These are phyloP conservation scores for Phytophthora vignae DNA, from an alignment of 352 stramenopile species.

Conservation along the genomic window DNA sequence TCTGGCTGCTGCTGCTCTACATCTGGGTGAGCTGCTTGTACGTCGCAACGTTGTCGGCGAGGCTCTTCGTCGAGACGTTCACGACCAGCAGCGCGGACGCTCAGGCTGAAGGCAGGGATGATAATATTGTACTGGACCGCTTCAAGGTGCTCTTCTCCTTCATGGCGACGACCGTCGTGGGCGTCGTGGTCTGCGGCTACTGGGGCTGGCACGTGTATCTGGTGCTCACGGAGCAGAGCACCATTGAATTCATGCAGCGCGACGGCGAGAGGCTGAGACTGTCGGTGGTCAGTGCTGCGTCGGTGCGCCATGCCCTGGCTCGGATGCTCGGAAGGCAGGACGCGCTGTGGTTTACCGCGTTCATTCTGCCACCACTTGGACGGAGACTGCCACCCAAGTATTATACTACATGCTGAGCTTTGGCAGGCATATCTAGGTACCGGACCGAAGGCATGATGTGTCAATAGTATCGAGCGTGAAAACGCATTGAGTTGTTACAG, in stretches of 20 bases:
- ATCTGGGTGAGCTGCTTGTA: conserved; percentile 55
- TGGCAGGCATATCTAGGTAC: too few species aligned
- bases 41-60: conserved; percentile 42
- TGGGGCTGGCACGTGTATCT: conserved; percentile 60
- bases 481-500: too few species aligned
- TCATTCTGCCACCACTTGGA: conserved; percentile 30
- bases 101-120: conserved; percentile 6
- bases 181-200: conserved; percentile 42
- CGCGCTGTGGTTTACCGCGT: conserved; percentile 36
- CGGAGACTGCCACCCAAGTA: conserved; percentile 23
- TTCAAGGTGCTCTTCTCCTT: conserved; percentile 49
- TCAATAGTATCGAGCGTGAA: too few species aligned
- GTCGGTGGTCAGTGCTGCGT: conserved; percentile 10
- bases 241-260: conserved; percentile 47
- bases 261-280: conserved; percentile 24
- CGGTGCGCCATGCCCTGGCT: conserved; percentile 24
- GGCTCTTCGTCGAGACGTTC: conserved; percentile 37
- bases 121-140: conserved; percentile 31
- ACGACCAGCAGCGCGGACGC: conserved; percentile 27
- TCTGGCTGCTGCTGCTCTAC: conserved; percentile 61
- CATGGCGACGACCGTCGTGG: conserved; percentile 45
- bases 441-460: too few species aligned
- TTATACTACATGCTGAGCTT: conserved; percentile 26
- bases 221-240: conserved; percentile 51
- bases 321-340: conserved; percentile 42